A percentile compares a stretch with the other conserved stretches of the same genome.
Conservation (phyloP, 192 early-diverging fungal genomes). For the Linnemannia hyalina region DNA sequence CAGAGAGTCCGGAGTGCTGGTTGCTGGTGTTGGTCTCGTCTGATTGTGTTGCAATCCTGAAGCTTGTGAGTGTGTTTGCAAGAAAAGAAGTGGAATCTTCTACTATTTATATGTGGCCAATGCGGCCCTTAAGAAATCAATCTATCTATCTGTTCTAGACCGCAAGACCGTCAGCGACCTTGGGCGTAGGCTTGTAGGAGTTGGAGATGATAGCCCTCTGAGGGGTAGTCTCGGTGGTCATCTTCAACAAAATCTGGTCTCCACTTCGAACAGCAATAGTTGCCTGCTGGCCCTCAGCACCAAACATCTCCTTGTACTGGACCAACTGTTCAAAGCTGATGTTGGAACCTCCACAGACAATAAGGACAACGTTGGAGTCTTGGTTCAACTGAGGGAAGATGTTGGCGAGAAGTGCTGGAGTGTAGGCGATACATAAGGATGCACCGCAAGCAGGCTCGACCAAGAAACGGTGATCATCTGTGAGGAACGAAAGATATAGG, state of each 20-base stretch:
- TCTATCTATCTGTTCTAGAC: background rate
- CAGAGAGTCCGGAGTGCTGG: background rate
- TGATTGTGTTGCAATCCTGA: background rate
- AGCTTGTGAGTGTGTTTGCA: background rate
- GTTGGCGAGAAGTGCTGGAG: conserved; percentile 68
- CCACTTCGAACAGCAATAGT: conserved; percentile 80
- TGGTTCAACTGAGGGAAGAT: conserved; percentile 68
- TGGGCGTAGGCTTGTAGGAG: conserved; percentile 1
- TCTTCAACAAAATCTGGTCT: conserved; percentile 71
- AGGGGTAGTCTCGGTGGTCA: conserved; percentile 44
- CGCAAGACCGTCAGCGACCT: background rate
- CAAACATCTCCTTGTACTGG: conserved; percentile 68
- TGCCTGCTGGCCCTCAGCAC: conserved; percentile 57
- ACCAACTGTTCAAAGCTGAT: conserved; percentile 71
- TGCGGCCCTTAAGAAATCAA: background rate
- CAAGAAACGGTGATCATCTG: conserved; percentile 69
- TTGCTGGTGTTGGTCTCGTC: background rate
- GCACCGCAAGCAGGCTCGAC: conserved; percentile 76
- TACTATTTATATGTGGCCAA: background rate
- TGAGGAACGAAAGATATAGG: conserved; percentile 38
- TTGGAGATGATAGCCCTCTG: conserved; percentile 40
- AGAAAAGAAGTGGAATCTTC: background rate
- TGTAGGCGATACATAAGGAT: conserved; percentile 71
- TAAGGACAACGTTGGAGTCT: conserved; percentile 72
- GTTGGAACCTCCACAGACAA: conserved; percentile 79